These are phyloP conservation scores for Funneliformis caledonium DNA, from an alignment of 371 early-diverging fungal genomes.

Conservation along the genomic window DNA sequence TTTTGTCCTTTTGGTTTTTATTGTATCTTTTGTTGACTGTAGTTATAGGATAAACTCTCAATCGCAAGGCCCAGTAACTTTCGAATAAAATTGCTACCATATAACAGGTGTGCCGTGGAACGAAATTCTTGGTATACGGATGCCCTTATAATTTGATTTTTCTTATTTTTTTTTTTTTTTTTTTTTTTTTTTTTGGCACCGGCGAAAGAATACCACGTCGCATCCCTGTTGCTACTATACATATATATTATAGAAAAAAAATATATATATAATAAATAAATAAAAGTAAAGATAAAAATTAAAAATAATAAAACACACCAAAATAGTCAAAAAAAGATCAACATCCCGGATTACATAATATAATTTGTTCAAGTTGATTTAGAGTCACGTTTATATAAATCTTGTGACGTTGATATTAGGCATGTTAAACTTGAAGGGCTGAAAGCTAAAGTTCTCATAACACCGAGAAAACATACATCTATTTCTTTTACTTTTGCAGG, in stretches of 20 bases:
- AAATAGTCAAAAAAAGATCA: too few species aligned
- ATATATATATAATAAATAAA: too few species aligned
- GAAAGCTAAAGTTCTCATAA: too few species aligned
- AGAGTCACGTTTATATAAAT: too few species aligned
- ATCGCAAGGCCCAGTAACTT: slow-evolving; percentile 33
- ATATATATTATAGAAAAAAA: too few species aligned
- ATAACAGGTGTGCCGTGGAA: slow-evolving; percentile 34
- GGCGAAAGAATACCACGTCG: not conserved
- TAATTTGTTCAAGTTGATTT: too few species aligned
- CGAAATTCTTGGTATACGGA: slow-evolving; percentile 22
- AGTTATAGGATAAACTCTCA: slow-evolving; percentile 33
- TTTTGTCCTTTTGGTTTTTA: slow-evolving; percentile 30
- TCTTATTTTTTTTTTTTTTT: not conserved
- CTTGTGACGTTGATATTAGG: too few species aligned
- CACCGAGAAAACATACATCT: not conserved
- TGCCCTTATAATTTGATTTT: slow-evolving; percentile 3
- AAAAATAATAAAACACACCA: too few species aligned
- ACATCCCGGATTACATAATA: too few species aligned
- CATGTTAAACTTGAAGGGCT: not conserved
- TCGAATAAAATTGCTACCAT: slow-evolving; percentile 34
- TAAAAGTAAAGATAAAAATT: too few species aligned
- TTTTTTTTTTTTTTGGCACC: slow-evolving; percentile 7
- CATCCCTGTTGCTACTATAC: not conserved
- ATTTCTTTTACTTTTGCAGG: not conserved
- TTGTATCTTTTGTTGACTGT: slow-evolving; percentile 34